Base-by-base conservation (phyloP, 2,329 filamentous ascomycete genomes). In the Colletotrichum sansevieriae region DNA sequence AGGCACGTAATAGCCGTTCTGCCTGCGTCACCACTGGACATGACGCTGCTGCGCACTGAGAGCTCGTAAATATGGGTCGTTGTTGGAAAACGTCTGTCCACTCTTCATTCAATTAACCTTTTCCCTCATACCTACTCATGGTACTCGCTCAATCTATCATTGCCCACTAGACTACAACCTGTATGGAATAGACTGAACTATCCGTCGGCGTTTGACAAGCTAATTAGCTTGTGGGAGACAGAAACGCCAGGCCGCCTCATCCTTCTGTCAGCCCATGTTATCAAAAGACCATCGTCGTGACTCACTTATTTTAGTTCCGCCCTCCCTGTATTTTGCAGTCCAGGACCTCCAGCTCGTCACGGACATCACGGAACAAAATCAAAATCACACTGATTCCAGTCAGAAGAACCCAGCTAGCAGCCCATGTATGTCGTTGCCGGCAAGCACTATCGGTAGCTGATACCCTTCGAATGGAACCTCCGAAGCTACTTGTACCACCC, bases 61-160 rank as follows among this genome's bases (percentile, higher is more conserved):
- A 44, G 22, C 65, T 68, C 65, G 54, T 68, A 58, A 59, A 68
- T 20, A 68, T 64, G 60, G 60, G 65, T n/a, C 65, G 52, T 52
- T 52, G 46, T 60, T 54, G 25, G 25, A 41, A 58, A 58, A 41
- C 52, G n/a, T n/a, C 22, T 68, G 57, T 54, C 65, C 65, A 59
- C 65, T 52, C 18, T n/a, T 68, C 52, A 58, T 64, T 47, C 44
- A 64, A 46, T 54, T 54, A 68, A 25, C 29, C 59, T 64, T 67
- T 63, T 55, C 20, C 47, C 43, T 49, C 51, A 64, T 64, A 39
- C 59, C n/a, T 49, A 46, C 52, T 41, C 29, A 37, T 20, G 18
- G 22, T 20, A 35, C 18, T 22, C 18, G 44, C 37, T 43, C 57
- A 49, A 57, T 52, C 18, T 37, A 35, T 44, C 22, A 37, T 18